Evolutionary conservation across 2,329 filamentous ascomycete species (phyloP).

Genomic region (Acrocalymma vagum): DNA sequence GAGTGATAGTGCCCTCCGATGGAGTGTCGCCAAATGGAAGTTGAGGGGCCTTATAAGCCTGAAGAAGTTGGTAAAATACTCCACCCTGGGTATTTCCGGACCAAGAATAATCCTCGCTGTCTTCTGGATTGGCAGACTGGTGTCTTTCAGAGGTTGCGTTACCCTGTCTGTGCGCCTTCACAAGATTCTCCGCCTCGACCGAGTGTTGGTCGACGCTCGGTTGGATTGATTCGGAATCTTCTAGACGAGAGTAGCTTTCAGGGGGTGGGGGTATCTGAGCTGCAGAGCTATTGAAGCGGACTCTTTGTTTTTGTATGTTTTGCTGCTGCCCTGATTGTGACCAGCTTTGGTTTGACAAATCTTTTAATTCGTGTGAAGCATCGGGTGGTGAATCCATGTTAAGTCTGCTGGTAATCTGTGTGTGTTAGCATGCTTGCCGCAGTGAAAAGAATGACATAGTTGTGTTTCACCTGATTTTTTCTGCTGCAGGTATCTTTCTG

Average conservation of each 20-base stretch:
- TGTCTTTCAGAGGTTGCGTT: conserved; percentile 6
- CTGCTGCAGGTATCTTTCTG: too few species aligned
- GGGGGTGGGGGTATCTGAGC: conserved; percentile 25
- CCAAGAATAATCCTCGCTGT: conserved; percentile 30
- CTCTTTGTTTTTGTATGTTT: conserved; percentile 13
- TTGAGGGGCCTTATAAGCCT: conserved; percentile 38
- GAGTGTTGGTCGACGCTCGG: conserved; percentile 18
- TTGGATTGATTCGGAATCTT: conserved; percentile 20
- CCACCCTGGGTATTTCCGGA: conserved; percentile 38
- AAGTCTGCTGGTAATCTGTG: too few species aligned
- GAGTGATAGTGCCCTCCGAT: conserved; percentile 24
- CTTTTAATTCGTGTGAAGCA: too few species aligned
- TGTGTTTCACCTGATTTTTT: too few species aligned
- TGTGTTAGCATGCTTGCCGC: too few species aligned
- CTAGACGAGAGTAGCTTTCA: conserved; percentile 19
- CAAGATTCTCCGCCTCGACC: conserved; percentile 31
- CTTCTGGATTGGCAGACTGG: too few species aligned
- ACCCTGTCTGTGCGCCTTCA: conserved; percentile 25
- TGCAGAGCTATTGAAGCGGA: conserved; percentile 39
- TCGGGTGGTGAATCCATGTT: too few species aligned
- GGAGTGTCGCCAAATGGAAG: conserved; percentile 19
- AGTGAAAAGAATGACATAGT: too few species aligned
- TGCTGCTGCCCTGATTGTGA: too few species aligned
- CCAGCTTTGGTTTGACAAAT: too few species aligned
- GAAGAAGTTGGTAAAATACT: conserved; percentile 41